Conservation (phyloP, 2,329 filamentous ascomycete species). For the Plenodomus lindquistii region DNA sequence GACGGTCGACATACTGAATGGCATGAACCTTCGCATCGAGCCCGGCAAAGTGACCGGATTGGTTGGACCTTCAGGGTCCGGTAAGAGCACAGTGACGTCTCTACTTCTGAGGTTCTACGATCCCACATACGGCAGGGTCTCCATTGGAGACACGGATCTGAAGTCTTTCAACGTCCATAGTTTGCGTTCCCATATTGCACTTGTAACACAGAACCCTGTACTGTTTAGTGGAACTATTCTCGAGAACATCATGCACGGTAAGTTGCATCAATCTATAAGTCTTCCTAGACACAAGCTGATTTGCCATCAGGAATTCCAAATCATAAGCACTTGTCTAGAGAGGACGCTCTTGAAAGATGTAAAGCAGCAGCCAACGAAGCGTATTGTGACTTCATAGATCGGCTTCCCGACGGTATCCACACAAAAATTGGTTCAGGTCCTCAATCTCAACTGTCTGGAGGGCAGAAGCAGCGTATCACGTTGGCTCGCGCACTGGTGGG, state of each 20-base stretch:
- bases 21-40: slow-evolving; percentile 41
- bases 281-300: neutral
- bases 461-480: slow-evolving; percentile 45
- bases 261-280: slow-evolving; percentile 1
- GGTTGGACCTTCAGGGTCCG: slow-evolving; percentile 50
- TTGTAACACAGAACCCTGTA: slow-evolving; percentile 40
- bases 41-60: slow-evolving; percentile 50
- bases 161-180: slow-evolving; percentile 35
- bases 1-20: slow-evolving; percentile 46
- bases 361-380: slow-evolving; percentile 58
- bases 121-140: slow-evolving; percentile 32
- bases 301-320: slow-evolving; percentile 3
- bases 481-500: slow-evolving; percentile 42
- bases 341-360: slow-evolving; percentile 52
- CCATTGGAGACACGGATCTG: slow-evolving; percentile 32
- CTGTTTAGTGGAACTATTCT: slow-evolving; percentile 43
- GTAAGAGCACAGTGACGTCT: slow-evolving; percentile 47
- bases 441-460: slow-evolving; percentile 42
- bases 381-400: slow-evolving; percentile 50
- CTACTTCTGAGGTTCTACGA: slow-evolving; percentile 49
- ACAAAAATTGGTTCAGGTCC: slow-evolving; percentile 39
- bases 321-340: slow-evolving; percentile 23
- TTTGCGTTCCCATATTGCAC: slow-evolving; percentile 36
- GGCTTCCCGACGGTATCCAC: slow-evolving; percentile 40
- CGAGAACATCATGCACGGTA: slow-evolving; percentile 42